Evolutionary conservation across 805 yeast species (phyloP).

Genomic region (Candida sanyiensis): DNA sequence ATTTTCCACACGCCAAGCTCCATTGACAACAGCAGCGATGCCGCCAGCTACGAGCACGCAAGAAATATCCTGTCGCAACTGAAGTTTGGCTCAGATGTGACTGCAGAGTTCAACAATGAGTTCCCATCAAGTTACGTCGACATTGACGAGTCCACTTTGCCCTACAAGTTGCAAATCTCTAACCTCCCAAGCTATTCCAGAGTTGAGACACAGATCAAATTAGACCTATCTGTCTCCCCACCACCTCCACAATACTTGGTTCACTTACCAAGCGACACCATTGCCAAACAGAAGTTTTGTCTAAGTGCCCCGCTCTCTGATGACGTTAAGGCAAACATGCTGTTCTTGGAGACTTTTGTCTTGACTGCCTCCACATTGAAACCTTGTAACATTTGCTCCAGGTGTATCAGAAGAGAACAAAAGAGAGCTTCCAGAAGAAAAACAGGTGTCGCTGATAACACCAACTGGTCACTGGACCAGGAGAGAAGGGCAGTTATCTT

Average conservation of each 20-base stretch:
- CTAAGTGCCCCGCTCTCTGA: slow-evolving; percentile 40
- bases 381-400: slow-evolving; percentile 73
- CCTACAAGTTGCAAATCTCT: slow-evolving; percentile 45
- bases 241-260: slow-evolving; percentile 69
- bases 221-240: slow-evolving; percentile 63
- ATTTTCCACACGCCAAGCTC: slow-evolving; percentile 18
- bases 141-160: slow-evolving; percentile 26
- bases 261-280: slow-evolving; percentile 81
- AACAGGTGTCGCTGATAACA: slow-evolving; percentile 65
- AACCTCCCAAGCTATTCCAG: slow-evolving; percentile 78
- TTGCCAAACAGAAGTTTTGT: slow-evolving; percentile 81
- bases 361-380: slow-evolving; percentile 47
- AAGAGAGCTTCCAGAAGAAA: slow-evolving; percentile 92
- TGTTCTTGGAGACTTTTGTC: slow-evolving; percentile 77
- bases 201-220: slow-evolving; percentile 92
- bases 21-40: slow-evolving; percentile 11
- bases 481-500: slow-evolving; percentile 82
- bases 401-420: slow-evolving; percentile 89
- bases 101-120: slow-evolving; percentile 19
- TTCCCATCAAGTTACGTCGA: slow-evolving; percentile 27
- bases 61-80: slow-evolving; percentile 21
- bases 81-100: slow-evolving; percentile 24
- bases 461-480: slow-evolving; percentile 70
- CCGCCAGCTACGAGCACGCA: slow-evolving; percentile 20
- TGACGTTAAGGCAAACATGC: slow-evolving; percentile 45